Conservation (phyloP, 1,284 basidiomycete species). For the Malassezia dermatis region DNA sequence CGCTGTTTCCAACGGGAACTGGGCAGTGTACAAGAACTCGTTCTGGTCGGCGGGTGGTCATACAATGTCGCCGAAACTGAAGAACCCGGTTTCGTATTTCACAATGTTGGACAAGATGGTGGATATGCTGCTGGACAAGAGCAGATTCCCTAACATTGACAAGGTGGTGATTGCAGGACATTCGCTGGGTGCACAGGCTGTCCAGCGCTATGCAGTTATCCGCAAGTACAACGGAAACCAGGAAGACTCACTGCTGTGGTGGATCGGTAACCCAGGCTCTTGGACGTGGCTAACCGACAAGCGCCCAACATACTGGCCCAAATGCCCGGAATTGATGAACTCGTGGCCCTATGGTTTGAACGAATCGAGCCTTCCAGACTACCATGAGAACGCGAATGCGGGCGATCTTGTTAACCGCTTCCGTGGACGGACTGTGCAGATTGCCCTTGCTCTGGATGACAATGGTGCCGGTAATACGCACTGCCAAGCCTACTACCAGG, state of each 20-base stretch:
- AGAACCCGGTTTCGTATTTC: constrained; percentile 23
- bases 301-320: constrained; percentile 8
- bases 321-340: constrained; percentile 18
- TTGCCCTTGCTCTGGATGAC: constrained; percentile 31
- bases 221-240: constrained; percentile 29
- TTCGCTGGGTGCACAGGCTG: constrained; percentile 38
- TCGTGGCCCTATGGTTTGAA: constrained; percentile 31
- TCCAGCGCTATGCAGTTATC: constrained; percentile 31
- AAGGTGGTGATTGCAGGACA: constrained; percentile 41
- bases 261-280: constrained; percentile 24
- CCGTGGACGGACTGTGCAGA: constrained; percentile 26
- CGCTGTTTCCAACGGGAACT: constrained; percentile 22
- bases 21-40: constrained; percentile 28
- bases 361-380: constrained; percentile 20
- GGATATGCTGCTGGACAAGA: constrained; percentile 28
- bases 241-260: constrained; percentile 18
- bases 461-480: constrained; percentile 29
- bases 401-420: constrained; percentile 25
- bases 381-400: constrained; percentile 22
- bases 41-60: constrained; percentile 32
- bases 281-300: not conserved
- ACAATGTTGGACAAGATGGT: constrained; percentile 32
- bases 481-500: constrained; percentile 30
- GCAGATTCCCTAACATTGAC: constrained; percentile 30
- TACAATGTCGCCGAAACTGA: constrained; percentile 17